Evolutionary conservation across 192 early-diverging fungal genomes (phyloP), one percentile per base, ranked within the genome.

Genomic region (Gorgonomyces haynaldii): DNA sequence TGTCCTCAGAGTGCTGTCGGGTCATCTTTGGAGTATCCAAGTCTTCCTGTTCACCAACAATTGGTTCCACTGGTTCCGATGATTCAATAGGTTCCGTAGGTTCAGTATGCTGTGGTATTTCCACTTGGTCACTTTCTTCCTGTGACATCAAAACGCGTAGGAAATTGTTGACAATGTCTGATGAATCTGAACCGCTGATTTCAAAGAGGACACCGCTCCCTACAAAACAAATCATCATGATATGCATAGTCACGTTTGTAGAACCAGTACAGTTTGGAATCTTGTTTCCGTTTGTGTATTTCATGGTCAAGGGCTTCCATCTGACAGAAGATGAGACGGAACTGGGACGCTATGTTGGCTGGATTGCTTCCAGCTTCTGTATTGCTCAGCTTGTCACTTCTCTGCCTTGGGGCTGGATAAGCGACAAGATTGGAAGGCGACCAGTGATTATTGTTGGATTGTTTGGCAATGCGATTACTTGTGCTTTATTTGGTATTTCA

Each of bases 211-310:
- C 46, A 23, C 46, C 46, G 0, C 28, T 49, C 1, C 32, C 32
- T 8, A 36, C 35, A 17, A 15, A 15, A 19, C 24, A 49, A 38
- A 35, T 49, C 21, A 9, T 49, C 31, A 49, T 49, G 46, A 49
- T 49, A 26, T 49, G 29, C 28, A 37, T 49, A 23, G 46, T 49
- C 6, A 49, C 46, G 3, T 49, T 49, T 49, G 46, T 65, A 28
- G 85, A 87, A 54, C 83, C 85, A 15, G 58, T 85, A 43, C 79
- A 79, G 40, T 78, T 75, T 22, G 70, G 77, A 13, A 72, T 87
- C 31, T 50, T 85, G 34, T 76, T 88, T 40, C 87, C 87, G 5
- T 93, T 93, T 57, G 76, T 87, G 2, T 89, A 88, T 50, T 85
- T 89, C 46, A 83, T 84, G 74, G 68, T 83, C 4, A 67, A 66